Percentiles rank a stretch among this genome's conserved stretches.
These are phyloP conservation scores for Phalaenopsis equestris DNA, from an alignment of 106 monocot species.

Conservation along the genomic window DNA sequence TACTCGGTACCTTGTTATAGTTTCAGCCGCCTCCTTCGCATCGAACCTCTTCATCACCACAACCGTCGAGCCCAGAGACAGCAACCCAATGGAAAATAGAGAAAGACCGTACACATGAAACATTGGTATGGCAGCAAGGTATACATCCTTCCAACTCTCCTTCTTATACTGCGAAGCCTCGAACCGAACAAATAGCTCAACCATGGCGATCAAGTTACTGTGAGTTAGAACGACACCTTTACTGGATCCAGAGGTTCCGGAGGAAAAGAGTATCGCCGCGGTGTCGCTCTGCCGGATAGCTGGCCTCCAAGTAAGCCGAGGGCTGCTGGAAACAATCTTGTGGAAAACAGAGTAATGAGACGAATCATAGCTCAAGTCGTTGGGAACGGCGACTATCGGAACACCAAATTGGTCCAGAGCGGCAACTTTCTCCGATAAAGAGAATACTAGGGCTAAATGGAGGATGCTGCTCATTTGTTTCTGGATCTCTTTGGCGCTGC, in stretches of 20 bases:
- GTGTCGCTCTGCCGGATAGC: constrained; percentile 32
- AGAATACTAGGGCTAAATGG: constrained; percentile 2
- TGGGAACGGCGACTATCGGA: constrained; percentile 23
- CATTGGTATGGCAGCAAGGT: constrained; percentile 51
- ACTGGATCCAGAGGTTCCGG: constrained; percentile 52
- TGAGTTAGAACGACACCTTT: constrained; percentile 53
- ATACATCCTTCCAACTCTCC: constrained; percentile 30
- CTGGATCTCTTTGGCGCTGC: constrained; percentile 32
- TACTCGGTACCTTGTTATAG: constrained; percentile 28
- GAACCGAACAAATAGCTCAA: constrained; percentile 52
- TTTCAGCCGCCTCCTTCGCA: constrained; percentile 15
- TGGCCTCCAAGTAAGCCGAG: constrained; percentile 5
- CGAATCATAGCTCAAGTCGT: constrained; percentile 4
- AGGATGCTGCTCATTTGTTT: constrained; percentile 1
- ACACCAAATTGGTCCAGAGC: constrained; percentile 10
- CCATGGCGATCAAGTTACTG: constrained; percentile 42
- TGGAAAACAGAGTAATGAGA: constrained; percentile 11
- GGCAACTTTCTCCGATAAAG: constrained; percentile 4
- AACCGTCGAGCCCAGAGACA: constrained; percentile 33
- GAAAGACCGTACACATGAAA: constrained; percentile 64
- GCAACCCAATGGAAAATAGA: constrained; percentile 40
- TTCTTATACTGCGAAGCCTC: constrained; percentile 34
- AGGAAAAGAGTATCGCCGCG: constrained; percentile 46
- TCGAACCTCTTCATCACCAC: constrained; percentile 56
- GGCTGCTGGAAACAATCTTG: constrained; percentile 4